Conservation (phyloP, 108 stramenopile genomes). For the Licmophora abbreviata region DNA sequence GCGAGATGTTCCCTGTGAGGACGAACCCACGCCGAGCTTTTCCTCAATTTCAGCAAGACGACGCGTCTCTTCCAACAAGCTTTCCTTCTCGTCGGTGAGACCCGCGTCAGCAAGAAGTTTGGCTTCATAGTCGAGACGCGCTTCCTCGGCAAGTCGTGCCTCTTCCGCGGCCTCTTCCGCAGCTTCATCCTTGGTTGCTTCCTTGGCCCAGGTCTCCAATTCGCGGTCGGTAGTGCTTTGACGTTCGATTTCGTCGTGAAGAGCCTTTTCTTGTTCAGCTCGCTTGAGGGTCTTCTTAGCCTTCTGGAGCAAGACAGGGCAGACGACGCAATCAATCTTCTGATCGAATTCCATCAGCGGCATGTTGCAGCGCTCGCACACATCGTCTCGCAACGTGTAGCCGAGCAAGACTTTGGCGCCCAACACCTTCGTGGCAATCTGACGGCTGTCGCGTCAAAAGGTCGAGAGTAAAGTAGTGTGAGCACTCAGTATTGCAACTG, state of each 20-base stretch:
- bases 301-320: constrained; percentile 31
- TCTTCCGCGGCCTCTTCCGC: constrained; percentile 8
- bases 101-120: constrained; percentile 3
- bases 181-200: constrained; percentile 11
- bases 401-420: constrained; percentile 51
- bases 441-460: no score
- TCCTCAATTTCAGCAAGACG: constrained; percentile 14
- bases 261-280: not conserved
- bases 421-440: constrained; percentile 54
- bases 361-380: constrained; percentile 40
- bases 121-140: constrained; percentile 2
- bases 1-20: constrained; percentile 3
- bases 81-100: constrained; percentile 6
- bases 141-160: constrained; percentile 3
- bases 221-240: constrained; percentile 8
- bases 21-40: not conserved
- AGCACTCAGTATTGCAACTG: no score
- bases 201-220: not conserved
- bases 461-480: no score
- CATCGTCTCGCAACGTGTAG: constrained; percentile 28
- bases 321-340: constrained; percentile 35
- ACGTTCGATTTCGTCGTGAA: not conserved
- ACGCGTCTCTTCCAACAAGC: constrained; percentile 12
- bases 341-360: constrained; percentile 34
- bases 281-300: constrained; percentile 27